Conservation (phyloP, 2,329 filamentous ascomycete genomes). For the Cyphellophora attinorum region DNA sequence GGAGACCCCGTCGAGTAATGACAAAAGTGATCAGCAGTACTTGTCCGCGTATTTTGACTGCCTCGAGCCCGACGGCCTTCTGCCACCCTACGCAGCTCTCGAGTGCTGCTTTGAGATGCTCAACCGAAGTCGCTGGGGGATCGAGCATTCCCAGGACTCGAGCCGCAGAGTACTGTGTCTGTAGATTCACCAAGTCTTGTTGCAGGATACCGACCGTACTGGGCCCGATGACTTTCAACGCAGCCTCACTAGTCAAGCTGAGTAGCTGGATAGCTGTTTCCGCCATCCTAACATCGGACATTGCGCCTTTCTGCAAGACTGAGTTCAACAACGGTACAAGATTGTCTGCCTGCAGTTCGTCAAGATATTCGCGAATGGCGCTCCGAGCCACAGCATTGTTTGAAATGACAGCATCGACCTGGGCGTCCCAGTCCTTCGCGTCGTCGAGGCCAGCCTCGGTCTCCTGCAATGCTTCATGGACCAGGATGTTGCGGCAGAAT, state of each 20-base stretch:
- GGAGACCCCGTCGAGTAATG: slow-evolving; percentile 47
- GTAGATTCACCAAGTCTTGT: slow-evolving; percentile 25
- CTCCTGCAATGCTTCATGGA: slow-evolving; percentile 45
- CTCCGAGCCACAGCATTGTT: slow-evolving; percentile 58
- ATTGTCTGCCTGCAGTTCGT: slow-evolving; percentile 23
- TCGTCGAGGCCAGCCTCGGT: slow-evolving; percentile 41
- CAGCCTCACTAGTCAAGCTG: slow-evolving; percentile 43
- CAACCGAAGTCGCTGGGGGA: slow-evolving; percentile 31
- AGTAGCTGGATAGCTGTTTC: slow-evolving; percentile 45
- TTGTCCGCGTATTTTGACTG: slow-evolving; percentile 51
- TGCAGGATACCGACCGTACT: not conserved
- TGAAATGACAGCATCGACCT: slow-evolving; percentile 62
- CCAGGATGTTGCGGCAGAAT: slow-evolving; percentile 56
- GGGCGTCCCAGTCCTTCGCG: slow-evolving; percentile 76
- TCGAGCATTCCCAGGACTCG: slow-evolving; percentile 67
- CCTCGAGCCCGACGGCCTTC: slow-evolving; percentile 48
- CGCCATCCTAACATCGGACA: slow-evolving; percentile 25
- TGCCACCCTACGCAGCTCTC: slow-evolving; percentile 36
- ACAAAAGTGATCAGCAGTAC: slow-evolving; percentile 50
- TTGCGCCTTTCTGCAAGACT: not conserved
- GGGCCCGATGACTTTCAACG: slow-evolving; percentile 37
- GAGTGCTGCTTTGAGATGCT: slow-evolving; percentile 4
- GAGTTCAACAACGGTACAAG: not conserved
- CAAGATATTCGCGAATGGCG: slow-evolving; percentile 47
- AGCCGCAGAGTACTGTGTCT: slow-evolving; percentile 57